These are phyloP conservation scores for Clonostachys rosea DNA, from an alignment of 2,329 filamentous ascomycete genomes.

Conservation along the genomic window DNA sequence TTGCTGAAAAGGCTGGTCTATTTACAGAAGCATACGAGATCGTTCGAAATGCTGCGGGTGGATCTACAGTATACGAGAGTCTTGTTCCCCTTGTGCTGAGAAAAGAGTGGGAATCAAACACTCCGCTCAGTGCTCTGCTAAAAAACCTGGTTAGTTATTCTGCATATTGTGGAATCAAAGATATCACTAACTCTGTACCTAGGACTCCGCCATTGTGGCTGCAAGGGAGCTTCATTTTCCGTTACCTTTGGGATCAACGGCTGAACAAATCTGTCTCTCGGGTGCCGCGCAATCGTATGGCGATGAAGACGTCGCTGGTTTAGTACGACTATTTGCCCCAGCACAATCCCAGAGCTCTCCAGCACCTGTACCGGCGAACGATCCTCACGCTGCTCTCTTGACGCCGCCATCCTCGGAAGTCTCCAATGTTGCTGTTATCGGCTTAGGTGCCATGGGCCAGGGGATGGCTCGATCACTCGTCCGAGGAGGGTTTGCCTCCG, in stretches of 20 bases:
- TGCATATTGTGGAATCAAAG: background rate
- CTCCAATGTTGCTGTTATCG: conserved; percentile 24
- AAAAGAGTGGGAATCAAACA: conserved; percentile 35
- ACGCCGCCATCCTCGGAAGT: conserved; percentile 7
- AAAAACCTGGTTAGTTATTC: conserved; percentile 23
- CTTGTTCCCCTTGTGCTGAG: conserved; percentile 47
- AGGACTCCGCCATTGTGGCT: background rate
- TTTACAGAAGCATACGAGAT: conserved; percentile 26
- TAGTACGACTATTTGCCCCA: conserved; percentile 16
- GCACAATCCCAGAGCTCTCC: conserved; percentile 6
- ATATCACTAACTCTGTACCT: background rate
- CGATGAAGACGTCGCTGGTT: conserved; percentile 15
- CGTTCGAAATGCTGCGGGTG: conserved; percentile 18
- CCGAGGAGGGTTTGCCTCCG: conserved; percentile 19
- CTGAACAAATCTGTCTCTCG: conserved; percentile 23
- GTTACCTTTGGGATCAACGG: conserved; percentile 22
- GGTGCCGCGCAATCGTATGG: conserved; percentile 17
- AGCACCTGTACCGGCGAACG: conserved; percentile 2
- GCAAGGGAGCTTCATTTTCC: conserved; percentile 20
- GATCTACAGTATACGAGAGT: conserved; percentile 53
- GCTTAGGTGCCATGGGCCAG: conserved; percentile 29
- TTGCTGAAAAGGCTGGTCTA: conserved; percentile 41
- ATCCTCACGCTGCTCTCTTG: background rate
- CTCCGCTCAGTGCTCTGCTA: conserved; percentile 25
- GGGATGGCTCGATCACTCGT: conserved; percentile 26